phyloP scores from a whole-genome alignment of 108 stramenopile species.

The Cyclotella distinguenda region DNA sequence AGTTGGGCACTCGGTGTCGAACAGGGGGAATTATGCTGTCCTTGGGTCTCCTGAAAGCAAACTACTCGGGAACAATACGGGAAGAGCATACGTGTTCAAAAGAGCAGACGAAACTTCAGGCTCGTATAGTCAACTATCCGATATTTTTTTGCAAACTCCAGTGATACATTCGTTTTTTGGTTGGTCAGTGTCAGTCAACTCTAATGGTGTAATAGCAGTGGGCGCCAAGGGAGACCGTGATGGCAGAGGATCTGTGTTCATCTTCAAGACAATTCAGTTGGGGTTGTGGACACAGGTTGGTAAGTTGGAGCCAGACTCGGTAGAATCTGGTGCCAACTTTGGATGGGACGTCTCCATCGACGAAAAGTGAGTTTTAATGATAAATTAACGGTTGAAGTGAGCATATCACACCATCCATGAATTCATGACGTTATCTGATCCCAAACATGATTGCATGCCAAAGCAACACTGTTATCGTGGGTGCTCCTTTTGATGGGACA shows the following conservation, averaged over 20 bases:
- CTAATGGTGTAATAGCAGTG: slow-evolving; percentile 10
- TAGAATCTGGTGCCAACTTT: slow-evolving; percentile 1
- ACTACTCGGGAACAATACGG: slow-evolving; percentile 11
- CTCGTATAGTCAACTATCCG: not conserved
- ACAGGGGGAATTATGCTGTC: slow-evolving; percentile 11
- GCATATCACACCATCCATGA: too few species aligned
- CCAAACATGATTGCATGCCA: not conserved
- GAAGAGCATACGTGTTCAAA: slow-evolving; percentile 12
- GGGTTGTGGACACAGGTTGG: not conserved
- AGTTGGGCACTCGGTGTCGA: slow-evolving; percentile 8
- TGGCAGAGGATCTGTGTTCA: slow-evolving; percentile 7
- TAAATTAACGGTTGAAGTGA: too few species aligned
- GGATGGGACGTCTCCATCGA: slow-evolving; percentile 19
- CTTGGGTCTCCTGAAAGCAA: slow-evolving; percentile 12
- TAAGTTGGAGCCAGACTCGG: slow-evolving; percentile 13
- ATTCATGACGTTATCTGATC: too few species aligned
- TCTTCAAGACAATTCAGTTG: not conserved
- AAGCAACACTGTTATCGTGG: slow-evolving; percentile 7
- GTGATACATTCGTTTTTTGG: slow-evolving; percentile 12
- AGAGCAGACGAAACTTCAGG: not conserved
- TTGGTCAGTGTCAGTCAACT: slow-evolving; percentile 20
- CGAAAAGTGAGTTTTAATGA: slow-evolving; percentile 1
- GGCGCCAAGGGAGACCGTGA: slow-evolving; percentile 7
- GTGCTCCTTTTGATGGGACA: slow-evolving; percentile 21
- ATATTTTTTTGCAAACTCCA: slow-evolving; percentile 5